Conservation (phyloP, 805 yeast genomes). For the Schwanniomyces sp. region DNA sequence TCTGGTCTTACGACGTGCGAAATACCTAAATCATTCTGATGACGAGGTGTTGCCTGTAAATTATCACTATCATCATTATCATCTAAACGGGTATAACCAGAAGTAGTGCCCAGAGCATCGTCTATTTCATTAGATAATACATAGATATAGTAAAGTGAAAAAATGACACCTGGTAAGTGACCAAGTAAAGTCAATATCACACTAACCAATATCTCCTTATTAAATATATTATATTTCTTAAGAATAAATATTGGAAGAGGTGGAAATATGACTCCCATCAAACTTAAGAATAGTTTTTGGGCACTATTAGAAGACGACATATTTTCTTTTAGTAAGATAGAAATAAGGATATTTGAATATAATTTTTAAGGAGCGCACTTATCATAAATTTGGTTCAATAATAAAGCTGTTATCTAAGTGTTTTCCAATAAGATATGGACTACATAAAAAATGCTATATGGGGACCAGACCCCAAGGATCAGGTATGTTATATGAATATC, state of each 20-base stretch:
- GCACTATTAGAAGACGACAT: slow-evolving; percentile 4
- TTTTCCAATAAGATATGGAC: slow-evolving; percentile 57
- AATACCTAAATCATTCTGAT: background rate
- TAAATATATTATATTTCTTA: slow-evolving; percentile 26
- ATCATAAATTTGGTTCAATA: background rate
- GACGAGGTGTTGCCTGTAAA: background rate
- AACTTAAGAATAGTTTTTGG: slow-evolving; percentile 25
- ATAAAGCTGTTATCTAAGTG: background rate
- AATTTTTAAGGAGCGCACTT: background rate
- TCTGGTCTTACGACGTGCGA: background rate
- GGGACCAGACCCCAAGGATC: slow-evolving; percentile 97
- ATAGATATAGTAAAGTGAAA: slow-evolving; percentile 27
- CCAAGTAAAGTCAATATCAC: slow-evolving; percentile 32
- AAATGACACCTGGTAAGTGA: slow-evolving; percentile 34
- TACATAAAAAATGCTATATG: slow-evolving; percentile 81
- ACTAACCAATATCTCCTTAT: slow-evolving; percentile 32
- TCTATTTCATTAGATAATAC: slow-evolving; percentile 14
- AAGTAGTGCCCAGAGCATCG: background rate
- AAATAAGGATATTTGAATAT: background rate
- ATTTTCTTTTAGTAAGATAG: background rate
- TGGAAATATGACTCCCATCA: slow-evolving; percentile 34
- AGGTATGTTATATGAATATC: slow-evolving; percentile 37
- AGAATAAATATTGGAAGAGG: slow-evolving; percentile 38
- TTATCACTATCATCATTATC: slow-evolving; percentile 16
- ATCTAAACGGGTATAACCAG: slow-evolving; percentile 20